Evolutionary conservation across 129 eudicot genomes (phyloP).

Genomic region (Oenanthe sinensis): DNA sequence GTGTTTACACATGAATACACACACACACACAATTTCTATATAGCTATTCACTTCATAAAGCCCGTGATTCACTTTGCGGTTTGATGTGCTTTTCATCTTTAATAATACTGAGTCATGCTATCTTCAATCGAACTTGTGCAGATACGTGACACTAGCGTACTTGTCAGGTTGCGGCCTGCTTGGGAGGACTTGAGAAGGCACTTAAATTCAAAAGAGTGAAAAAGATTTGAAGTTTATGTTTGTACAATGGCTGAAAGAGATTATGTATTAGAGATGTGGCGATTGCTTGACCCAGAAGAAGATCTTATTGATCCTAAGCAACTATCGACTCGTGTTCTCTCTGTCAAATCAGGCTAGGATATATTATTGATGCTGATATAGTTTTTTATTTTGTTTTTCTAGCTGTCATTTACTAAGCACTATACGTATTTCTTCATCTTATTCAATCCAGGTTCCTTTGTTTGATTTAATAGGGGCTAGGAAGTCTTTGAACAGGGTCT

Average conservation of each 20-base stretch:
- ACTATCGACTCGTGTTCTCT: slow-evolving; percentile 64
- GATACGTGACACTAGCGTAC: slow-evolving; percentile 98
- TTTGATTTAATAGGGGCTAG: slow-evolving; percentile 41
- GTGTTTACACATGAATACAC: too few relatives aligned
- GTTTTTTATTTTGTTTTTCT: not conserved
- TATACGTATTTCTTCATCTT: not conserved
- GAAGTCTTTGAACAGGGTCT: slow-evolving; percentile 75
- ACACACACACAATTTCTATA: too few relatives aligned
- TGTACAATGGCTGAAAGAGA: slow-evolving; percentile 99
- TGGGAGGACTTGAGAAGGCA: slow-evolving; percentile 90
- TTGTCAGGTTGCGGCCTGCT: slow-evolving; percentile 87
- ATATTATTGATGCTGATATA: not conserved
- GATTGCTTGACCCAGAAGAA: slow-evolving; percentile 86
- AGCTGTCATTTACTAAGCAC: not conserved
- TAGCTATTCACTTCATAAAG: too few relatives aligned
- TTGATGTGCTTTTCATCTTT: too few relatives aligned
- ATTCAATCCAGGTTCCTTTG: slow-evolving; percentile 1
- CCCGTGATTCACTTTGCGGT: too few relatives aligned
- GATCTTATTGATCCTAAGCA: slow-evolving; percentile 61
- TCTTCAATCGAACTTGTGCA: slow-evolving; percentile 18
- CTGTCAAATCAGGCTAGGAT: slow-evolving; percentile 72
- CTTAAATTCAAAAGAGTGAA: slow-evolving; percentile 79
- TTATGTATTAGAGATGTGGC: slow-evolving; percentile 96
- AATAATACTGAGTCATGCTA: too few relatives aligned
- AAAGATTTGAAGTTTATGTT: slow-evolving; percentile 85